These are phyloP conservation scores for Scheffersomyces segobiensis DNA, from an alignment of 1,139 yeast genomes.

Conservation along the genomic window DNA sequence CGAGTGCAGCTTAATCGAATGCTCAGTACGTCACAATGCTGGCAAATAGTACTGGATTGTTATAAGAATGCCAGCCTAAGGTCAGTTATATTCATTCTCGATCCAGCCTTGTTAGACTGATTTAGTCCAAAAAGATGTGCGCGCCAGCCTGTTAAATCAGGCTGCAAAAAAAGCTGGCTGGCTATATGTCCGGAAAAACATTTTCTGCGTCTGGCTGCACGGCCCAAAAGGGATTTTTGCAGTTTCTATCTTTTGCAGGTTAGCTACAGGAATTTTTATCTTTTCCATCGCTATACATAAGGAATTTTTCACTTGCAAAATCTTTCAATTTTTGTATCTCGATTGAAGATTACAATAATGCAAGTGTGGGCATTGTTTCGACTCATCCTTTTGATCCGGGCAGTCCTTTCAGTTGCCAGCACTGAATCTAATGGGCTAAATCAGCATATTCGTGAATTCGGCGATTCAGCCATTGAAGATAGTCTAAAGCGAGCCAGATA, in stretches of 20 bases:
- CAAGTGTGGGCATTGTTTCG: constrained; percentile 11
- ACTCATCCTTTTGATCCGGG: background rate
- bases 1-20: background rate
- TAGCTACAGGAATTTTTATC: background rate
- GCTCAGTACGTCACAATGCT: background rate
- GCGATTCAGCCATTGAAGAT: constrained; percentile 16
- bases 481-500: constrained; percentile 23
- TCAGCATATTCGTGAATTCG: constrained; percentile 16
- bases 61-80: background rate
- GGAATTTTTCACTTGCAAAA: background rate
- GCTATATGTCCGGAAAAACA: background rate
- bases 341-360: constrained; percentile 5
- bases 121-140: background rate
- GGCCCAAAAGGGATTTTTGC: background rate
- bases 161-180: background rate
- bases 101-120: background rate
- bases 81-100: background rate
- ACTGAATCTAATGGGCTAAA: background rate
- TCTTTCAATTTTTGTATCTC: background rate
- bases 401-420: background rate
- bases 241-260: background rate
- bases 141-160: background rate
- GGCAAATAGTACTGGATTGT: background rate
- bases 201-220: background rate
- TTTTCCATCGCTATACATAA: constrained; percentile 1